phyloP scores from a whole-genome alignment of 257 asterid species.

The Anisodus tanguticus region DNA sequence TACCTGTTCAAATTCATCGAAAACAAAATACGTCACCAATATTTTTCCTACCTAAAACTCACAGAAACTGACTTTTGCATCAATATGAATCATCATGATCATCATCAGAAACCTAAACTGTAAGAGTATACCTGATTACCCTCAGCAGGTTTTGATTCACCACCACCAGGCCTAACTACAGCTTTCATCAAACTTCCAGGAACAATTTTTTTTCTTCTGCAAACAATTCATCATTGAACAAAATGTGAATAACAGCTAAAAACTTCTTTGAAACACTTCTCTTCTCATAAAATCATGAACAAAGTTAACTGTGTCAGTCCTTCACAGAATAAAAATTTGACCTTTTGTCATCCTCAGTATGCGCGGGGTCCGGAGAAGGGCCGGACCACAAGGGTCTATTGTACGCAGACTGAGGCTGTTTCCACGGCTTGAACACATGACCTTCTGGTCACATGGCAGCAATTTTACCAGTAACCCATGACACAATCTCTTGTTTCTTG shows the following conservation, averaged over 20 bases:
- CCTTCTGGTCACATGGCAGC: too few relatives aligned
- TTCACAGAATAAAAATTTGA: not conserved
- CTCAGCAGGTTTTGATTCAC: conserved; percentile 67
- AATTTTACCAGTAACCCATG: too few relatives aligned
- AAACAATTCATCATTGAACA: conserved; percentile 28
- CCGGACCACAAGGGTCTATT: too few relatives aligned
- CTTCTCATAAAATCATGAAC: not conserved
- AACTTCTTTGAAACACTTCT: not conserved
- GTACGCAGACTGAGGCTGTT: too few relatives aligned
- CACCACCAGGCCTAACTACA: conserved; percentile 86
- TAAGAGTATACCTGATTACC: conserved; percentile 81
- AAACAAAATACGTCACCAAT: not conserved
- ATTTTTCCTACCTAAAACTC: not conserved
- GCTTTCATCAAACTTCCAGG: conserved; percentile 98
- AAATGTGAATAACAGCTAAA: conserved; percentile 5
- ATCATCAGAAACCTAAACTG: conserved; percentile 14
- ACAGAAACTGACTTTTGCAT: not conserved
- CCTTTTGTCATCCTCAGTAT: conserved; percentile 66
- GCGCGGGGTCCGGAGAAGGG: too few relatives aligned
- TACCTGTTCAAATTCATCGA: conserved; percentile 54
- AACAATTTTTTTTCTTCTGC: conserved; percentile 78
- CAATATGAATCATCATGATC: not conserved
- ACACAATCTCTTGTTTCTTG: too few relatives aligned
- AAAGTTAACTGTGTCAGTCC: not conserved
- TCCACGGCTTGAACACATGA: too few relatives aligned